Conservation (phyloP, 495 filamentous ascomycete species). For the Neurospora sp. region DNA sequence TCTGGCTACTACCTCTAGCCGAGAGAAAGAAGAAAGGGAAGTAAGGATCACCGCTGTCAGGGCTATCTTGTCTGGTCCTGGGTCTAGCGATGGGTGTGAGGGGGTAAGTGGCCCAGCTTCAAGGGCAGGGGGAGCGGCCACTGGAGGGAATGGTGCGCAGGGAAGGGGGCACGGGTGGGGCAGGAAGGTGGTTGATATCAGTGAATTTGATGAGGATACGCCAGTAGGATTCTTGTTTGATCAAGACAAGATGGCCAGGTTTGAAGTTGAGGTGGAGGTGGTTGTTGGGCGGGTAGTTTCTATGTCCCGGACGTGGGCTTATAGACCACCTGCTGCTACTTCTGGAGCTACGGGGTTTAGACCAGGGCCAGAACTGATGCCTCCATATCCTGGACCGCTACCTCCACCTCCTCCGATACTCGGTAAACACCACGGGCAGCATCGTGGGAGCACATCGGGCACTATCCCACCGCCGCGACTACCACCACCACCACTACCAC, state of each 20-base stretch:
- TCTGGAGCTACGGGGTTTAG: not conserved
- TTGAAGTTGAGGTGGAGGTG: slow-evolving; percentile 30
- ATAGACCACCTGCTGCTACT: not conserved
- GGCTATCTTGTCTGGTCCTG: not conserved
- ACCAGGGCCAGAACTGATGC: not conserved
- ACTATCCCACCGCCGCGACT: too few relatives aligned
- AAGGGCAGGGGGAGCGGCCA: too few relatives aligned
- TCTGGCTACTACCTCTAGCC: too few relatives aligned
- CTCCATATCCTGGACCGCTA: not conserved
- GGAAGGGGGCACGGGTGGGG: too few relatives aligned
- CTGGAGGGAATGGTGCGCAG: too few relatives aligned
- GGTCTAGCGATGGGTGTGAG: not conserved
- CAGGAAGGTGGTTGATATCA: not conserved
- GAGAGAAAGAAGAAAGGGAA: not conserved
- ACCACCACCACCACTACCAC: too few relatives aligned
- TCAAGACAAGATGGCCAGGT: slow-evolving; percentile 9
- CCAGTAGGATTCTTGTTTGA: not conserved
- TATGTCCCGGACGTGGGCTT: not conserved
- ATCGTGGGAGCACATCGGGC: too few relatives aligned
- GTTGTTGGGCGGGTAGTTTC: not conserved
- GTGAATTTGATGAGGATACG: not conserved
- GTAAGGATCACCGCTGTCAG: not conserved
- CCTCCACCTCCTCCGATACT: not conserved
- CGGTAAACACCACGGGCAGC: too few relatives aligned
- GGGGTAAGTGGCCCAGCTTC: not conserved